phyloP scores from a whole-genome alignment of 73 alveolate genomes.

The Tetrahymena borealis region DNA sequence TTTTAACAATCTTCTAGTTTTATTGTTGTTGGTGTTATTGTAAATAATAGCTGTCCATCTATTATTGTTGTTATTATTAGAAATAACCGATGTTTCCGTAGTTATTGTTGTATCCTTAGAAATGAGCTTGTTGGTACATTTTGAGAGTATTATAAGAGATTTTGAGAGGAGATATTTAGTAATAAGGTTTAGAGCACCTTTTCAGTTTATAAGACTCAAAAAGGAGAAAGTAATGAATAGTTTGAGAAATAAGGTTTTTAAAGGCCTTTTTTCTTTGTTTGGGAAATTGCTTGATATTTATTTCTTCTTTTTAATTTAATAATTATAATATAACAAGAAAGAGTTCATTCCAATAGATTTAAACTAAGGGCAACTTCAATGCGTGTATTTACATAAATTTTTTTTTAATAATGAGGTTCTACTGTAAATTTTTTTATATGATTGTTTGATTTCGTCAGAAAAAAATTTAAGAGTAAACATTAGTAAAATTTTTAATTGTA shows the following conservation, averaged over 20 bases:
- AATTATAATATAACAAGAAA: neutral
- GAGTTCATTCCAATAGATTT: neutral
- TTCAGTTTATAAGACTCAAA: neutral
- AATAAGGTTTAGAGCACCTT: neutral
- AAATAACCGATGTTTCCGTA: slow-evolving; percentile 1
- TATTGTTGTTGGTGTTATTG: neutral
- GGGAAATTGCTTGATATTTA: neutral
- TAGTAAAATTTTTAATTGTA: neutral
- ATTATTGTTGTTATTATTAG: neutral
- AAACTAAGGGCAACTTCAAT: neutral
- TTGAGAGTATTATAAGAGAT: too few species aligned
- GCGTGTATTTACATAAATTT: neutral
- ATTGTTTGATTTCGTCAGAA: neutral
- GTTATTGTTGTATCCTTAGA: neutral
- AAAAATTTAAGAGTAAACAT: neutral
- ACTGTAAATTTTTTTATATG: neutral
- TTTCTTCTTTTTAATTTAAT: neutral
- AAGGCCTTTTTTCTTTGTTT: neutral
- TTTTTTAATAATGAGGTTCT: neutral
- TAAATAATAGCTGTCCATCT: neutral
- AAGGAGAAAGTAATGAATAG: neutral
- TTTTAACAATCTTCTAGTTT: neutral
- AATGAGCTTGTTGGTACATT: neutral
- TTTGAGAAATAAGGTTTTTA: neutral
- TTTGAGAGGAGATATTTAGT: neutral